Conservation (phyloP, 345 rosid genomes). For the Geranium brycei region DNA sequence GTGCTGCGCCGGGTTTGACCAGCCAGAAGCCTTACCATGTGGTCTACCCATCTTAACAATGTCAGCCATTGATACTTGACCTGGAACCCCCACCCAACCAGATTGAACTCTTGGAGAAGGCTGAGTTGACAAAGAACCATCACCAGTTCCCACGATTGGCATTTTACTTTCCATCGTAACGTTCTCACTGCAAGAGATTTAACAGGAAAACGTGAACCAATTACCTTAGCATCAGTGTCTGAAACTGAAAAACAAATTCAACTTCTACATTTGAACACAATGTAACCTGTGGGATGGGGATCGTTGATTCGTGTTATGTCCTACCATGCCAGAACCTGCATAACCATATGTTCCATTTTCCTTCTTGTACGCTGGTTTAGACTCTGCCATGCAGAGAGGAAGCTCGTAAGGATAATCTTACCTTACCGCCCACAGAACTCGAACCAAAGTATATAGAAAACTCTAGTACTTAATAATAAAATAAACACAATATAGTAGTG, state of each 20-base stretch:
- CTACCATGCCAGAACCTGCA: conserved; percentile 28
- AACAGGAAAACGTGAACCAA: no score
- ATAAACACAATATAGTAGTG: background rate
- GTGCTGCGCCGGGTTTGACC: conserved; percentile 19
- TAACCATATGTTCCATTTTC: conserved; percentile 59
- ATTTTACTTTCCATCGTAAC: conserved; percentile 33
- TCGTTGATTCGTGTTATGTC: conserved; percentile 23
- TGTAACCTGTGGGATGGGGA: conserved; percentile 41
- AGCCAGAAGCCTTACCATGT: conserved; percentile 30
- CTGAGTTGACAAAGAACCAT: conserved; percentile 41
- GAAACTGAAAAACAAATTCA: no score
- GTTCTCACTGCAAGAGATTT: conserved; percentile 45
- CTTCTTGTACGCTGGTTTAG: conserved; percentile 58
- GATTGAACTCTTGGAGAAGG: conserved; percentile 51
- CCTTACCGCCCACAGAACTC: background rate
- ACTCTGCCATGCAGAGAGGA: conserved; percentile 31
- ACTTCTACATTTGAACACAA: background rate
- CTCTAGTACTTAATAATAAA: background rate
- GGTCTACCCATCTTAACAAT: conserved; percentile 97
- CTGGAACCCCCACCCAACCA: conserved; percentile 68
- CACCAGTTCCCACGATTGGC: conserved; percentile 22
- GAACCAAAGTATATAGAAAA: background rate
- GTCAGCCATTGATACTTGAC: conserved; percentile 92
- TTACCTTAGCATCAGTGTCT: no score
- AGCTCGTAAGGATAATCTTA: conserved; percentile 1